Evolutionary conservation across 2,329 filamentous ascomycete genomes (phyloP).

Genomic region (Botrytis porri): DNA sequence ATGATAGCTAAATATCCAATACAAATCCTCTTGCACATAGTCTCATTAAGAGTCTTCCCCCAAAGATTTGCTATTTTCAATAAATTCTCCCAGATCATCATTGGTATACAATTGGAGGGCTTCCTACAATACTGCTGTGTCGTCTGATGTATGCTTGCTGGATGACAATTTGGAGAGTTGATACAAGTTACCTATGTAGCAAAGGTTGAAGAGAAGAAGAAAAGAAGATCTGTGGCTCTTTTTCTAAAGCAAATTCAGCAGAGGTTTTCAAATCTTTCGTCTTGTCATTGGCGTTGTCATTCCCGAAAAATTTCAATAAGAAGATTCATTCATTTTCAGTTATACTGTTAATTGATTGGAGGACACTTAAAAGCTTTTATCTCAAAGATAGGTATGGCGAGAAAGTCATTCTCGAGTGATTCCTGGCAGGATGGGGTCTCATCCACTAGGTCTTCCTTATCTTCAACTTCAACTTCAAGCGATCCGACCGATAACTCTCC

Average conservation of each 20-base stretch:
- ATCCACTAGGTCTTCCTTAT: constrained; percentile 10
- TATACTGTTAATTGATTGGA: background rate
- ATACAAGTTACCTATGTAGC: too few species aligned
- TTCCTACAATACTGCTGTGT: background rate
- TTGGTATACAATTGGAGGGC: background rate
- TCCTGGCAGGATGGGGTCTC: constrained; percentile 2
- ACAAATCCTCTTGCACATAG: background rate
- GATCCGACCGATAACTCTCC: constrained; percentile 2
- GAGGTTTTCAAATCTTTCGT: background rate
- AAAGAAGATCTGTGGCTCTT: background rate
- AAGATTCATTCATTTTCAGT: background rate
- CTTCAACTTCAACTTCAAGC: constrained; percentile 7
- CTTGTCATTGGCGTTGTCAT: background rate
- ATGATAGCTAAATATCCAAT: background rate
- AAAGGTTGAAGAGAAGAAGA: background rate
- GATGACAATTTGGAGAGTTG: background rate
- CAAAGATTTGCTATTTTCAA: background rate
- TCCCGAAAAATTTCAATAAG: background rate
- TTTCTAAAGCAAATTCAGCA: background rate
- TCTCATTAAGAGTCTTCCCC: background rate
- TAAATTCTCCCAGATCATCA: background rate
- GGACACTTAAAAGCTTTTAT: background rate
- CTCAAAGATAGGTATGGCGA: background rate
- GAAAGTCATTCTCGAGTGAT: constrained; percentile 1
- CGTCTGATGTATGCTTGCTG: background rate